Evolutionary conservation across 2,329 filamentous ascomycete genomes (phyloP), one percentile per base, ranked within the genome.

Genomic region (Aureobasidium sp.): DNA sequence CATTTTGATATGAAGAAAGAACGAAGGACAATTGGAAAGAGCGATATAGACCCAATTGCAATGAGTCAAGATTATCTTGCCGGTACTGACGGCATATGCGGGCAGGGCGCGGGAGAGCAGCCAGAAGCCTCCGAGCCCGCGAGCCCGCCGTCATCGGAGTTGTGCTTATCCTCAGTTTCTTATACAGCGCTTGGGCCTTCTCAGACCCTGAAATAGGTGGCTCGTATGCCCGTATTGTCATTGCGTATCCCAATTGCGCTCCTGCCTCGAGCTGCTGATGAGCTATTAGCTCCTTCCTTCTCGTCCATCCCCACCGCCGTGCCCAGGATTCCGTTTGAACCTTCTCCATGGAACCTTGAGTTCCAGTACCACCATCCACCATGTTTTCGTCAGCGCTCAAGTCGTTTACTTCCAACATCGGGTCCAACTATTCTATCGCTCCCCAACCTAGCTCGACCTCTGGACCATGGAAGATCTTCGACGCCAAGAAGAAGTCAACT

Each of bases 371-470:
- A 51, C 5, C 59, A 44, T n/a, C 17, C 47, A 83, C 72, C 74
- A 97, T 97, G 92, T 96, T 97, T 77, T 90, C 91, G 72, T 92
- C 87, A 65, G 90, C 91, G 67, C 83, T 97, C 73, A 97, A 97
- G 77, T 95, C 93, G 66, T 93, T 97, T 74, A 88, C 87, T 67
- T 93, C 89, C 64, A 96, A 97, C 77, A 97, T 99, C 77, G 87
- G 87, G 64, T 87, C 88, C 72, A 95, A 96, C 78, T 99, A 99
- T 77, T 85, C 88, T 68, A 81, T 97, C 67, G 87, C 90, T 26
- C 82, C 87, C 29, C 85, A 84, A 64, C 84, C 89, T 12, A 87
- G 85, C n/a, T 89, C 91, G 57, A 85, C 85, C 59, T 90, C 92
- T 17, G 94, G 94, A 20, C 90, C 92, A 63, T 99, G 94, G 94